Evolutionary conservation across 768 basidiomycete species (phyloP).

Genomic region (Collybia nuda): DNA sequence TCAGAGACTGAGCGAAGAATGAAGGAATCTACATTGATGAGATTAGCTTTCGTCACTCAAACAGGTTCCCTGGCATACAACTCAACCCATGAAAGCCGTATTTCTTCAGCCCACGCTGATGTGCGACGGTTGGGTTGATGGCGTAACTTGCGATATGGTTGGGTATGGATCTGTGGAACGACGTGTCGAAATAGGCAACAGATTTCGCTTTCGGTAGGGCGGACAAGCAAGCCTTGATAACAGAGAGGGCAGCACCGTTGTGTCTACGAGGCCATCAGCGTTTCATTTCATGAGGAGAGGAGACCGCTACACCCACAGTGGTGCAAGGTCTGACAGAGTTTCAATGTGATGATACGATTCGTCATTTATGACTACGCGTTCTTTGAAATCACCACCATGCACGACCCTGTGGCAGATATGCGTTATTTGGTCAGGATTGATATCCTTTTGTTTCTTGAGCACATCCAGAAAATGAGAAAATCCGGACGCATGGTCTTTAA

Average conservation of each 20-base stretch:
- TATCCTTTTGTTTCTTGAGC: slow-evolving; percentile 38
- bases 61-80: slow-evolving; percentile 31
- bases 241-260: slow-evolving; percentile 60
- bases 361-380: slow-evolving; percentile 67
- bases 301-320: slow-evolving; percentile 56
- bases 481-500: slow-evolving; percentile 61
- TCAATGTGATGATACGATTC: slow-evolving; percentile 73
- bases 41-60: no score
- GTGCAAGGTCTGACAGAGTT: slow-evolving; percentile 76
- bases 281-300: background rate
- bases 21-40: slow-evolving; percentile 47
- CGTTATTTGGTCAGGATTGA: slow-evolving; percentile 43
- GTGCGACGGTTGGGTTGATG: slow-evolving; percentile 62
- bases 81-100: slow-evolving; percentile 92
- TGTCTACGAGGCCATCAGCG: slow-evolving; percentile 36
- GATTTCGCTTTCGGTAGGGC: slow-evolving; percentile 67
- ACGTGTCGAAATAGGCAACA: slow-evolving; percentile 86
- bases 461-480: slow-evolving; percentile 59
- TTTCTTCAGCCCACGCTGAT: slow-evolving; percentile 71
- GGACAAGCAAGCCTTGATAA: slow-evolving; percentile 60
- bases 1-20: slow-evolving; percentile 65
- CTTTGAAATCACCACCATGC: slow-evolving; percentile 80
- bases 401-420: slow-evolving; percentile 81
- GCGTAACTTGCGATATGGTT: slow-evolving; percentile 78
- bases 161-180: slow-evolving; percentile 80